Evolutionary conservation across 1,139 yeast genomes (phyloP).

Genomic region (Kazachstania sp.): DNA sequence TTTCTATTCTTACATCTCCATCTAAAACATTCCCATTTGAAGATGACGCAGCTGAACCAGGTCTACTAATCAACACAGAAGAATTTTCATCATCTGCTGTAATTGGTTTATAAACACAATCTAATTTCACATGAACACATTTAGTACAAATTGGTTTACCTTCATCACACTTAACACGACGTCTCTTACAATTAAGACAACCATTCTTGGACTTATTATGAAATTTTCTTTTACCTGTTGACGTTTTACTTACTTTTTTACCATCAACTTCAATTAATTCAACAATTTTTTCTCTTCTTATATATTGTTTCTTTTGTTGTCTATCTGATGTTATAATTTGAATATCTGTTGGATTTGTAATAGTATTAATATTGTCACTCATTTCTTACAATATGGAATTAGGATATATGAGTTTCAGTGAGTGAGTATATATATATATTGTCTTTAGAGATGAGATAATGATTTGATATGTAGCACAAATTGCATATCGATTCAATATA

Average conservation of each 20-base stretch:
- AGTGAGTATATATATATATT: too few species aligned
- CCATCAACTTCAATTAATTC: conserved; percentile 21
- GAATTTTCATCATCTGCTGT: not conserved
- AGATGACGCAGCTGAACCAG: not conserved
- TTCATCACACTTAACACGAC: conserved; percentile 92
- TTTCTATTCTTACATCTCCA: not conserved
- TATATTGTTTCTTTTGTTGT: not conserved
- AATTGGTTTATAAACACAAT: conserved; percentile 49
- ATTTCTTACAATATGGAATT: too few species aligned
- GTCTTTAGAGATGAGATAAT: too few species aligned
- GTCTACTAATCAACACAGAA: not conserved
- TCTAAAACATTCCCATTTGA: not conserved
- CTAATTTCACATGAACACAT: conserved; percentile 68
- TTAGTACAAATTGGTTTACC: conserved; percentile 68
- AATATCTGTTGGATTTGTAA: not conserved
- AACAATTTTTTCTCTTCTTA: conserved; percentile 2
- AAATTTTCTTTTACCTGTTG: conserved; percentile 52
- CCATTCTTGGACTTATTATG: conserved; percentile 86
- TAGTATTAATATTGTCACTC: too few species aligned
- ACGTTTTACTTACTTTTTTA: conserved; percentile 33
- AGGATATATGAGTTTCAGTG: too few species aligned
- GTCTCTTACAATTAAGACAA: conserved; percentile 77
- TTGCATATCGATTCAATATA: too few species aligned
- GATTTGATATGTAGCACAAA: too few species aligned
- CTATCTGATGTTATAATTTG: not conserved